A percentile compares a stretch with the other conserved stretches of the same genome.
phyloP scores from a whole-genome alignment of 768 basidiomycete species.

The Neoboletus brunneissimus region DNA sequence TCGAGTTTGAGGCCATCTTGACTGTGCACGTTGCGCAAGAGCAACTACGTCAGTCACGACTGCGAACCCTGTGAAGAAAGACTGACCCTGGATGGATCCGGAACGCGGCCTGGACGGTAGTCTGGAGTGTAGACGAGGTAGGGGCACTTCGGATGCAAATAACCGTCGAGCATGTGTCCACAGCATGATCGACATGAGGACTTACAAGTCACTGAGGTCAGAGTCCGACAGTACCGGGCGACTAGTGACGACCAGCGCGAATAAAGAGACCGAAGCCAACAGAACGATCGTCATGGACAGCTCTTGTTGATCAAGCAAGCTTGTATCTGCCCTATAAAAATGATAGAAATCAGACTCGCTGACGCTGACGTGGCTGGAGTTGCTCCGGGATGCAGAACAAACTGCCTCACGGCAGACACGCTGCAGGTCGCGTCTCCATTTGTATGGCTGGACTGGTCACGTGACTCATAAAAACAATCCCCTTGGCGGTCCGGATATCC shows the following conservation, averaged over 20 bases:
- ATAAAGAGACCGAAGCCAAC: slow-evolving; percentile 38
- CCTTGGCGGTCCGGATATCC: slow-evolving; percentile 2
- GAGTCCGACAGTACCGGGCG: slow-evolving; percentile 35
- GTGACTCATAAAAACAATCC: slow-evolving; percentile 15
- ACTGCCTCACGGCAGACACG: slow-evolving; percentile 26
- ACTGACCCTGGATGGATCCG: slow-evolving; percentile 37
- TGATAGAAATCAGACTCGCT: background rate
- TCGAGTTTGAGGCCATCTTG: slow-evolving; percentile 18
- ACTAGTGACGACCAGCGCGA: slow-evolving; percentile 45
- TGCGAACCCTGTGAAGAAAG: slow-evolving; percentile 12
- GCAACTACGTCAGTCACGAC: slow-evolving; percentile 11
- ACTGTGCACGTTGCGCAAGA: slow-evolving; percentile 11
- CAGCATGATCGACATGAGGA: slow-evolving; percentile 12
- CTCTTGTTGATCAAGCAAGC: background rate
- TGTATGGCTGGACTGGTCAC: slow-evolving; percentile 19
- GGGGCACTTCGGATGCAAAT: slow-evolving; percentile 11
- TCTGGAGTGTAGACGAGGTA: slow-evolving; percentile 25
- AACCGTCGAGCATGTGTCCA: slow-evolving; percentile 13
- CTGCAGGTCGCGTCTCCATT: slow-evolving; percentile 23
- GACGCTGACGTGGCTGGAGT: background rate
- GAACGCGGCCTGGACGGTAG: slow-evolving; percentile 36
- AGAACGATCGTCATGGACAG: slow-evolving; percentile 37
- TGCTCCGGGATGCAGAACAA: slow-evolving; percentile 14
- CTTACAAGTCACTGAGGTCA: slow-evolving; percentile 29
- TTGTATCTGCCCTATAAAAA: slow-evolving; percentile 1